Base-by-base conservation (phyloP, 2,329 filamentous ascomycete species). In the Colletotrichum endophyticum region DNA sequence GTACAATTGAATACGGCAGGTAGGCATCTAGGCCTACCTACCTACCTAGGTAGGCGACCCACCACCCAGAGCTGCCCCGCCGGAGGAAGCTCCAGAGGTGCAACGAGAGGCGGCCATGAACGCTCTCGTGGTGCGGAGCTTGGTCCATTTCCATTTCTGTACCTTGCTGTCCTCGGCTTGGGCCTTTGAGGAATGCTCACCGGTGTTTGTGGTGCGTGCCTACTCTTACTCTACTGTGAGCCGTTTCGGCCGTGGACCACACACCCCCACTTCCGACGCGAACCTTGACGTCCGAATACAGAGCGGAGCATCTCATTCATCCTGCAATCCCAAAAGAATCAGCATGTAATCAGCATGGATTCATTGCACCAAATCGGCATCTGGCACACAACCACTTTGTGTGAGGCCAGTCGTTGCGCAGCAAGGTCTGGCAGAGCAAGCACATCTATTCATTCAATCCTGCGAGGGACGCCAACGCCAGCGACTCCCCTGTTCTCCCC, bases 171-270 rank as follows among this genome's bases (percentile, higher is more conserved):
- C n/a, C 49, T 56, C 49, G 49, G 49, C 0, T 25, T 22, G 25
- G 49, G 25, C 49, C 4, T 56, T 25, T 56, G n/a, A 56, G 49
- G 49, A 56, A 7, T 22, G 11, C 1, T 56, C 25, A 56, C 49
- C 25, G 25, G n/a, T 56, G 49, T 56, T 22, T 56, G 25, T 56
- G n/a, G 49, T 56, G 9, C n/a, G 49, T 36, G 34, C 34, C 34
- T 36, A 36, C 34, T 36, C 34, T 15, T 6, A 36, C 34, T 15
- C 1, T 1, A 15, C 34, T 36, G 34, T 36, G 15, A 36, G 34
- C 34, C 0, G 34, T 0, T 36, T 2, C 34, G 34, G 6, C 34
- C 13, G 0, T 7, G 6, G 34, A 36, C 34, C 34, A 8, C 34
- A 15, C 34, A 16, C 13, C 34, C 34, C 34, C 13, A 6, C 34